Evolutionary conservation across 163 green algal genomes (phyloP), one percentile per base, ranked within the genome.

Genomic region (Picocystis sp.): DNA sequence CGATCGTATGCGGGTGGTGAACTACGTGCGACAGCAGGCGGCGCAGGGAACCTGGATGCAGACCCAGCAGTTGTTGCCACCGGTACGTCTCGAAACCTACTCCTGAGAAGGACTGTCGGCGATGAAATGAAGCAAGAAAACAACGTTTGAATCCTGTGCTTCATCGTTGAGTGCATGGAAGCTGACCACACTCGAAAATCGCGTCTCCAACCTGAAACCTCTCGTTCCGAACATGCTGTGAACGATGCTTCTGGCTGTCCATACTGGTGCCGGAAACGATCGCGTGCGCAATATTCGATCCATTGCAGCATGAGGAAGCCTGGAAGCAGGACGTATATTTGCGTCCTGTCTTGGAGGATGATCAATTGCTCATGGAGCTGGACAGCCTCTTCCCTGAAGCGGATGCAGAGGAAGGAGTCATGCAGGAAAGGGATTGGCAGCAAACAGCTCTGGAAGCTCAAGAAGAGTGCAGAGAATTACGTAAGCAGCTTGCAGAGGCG

Each of bases 291-390:
- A 14, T 11, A 5, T 3, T 54, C 3, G 47, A 45, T 15, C 19
- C n/a, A 3, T 13, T 38, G 13, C 15, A 35, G 47, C 35, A 19
- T 29, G 47, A 54, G 3, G 13, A 9, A 6, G 13, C 3, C 5
- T 54, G 47, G 47, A 54, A 21, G 47, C 25, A 54, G 25, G 47
- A 54, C 17, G 41, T 19, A 1, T 54, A 54, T 8, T 14, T 54
- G 17, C 35, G 34, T 10, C 47, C 47, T 34, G 25, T 54, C 47
- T 38, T 54, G 47, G 47, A 54, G 47, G 41, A 54, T 8, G 47
- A 54, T 35, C 19, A 19, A 35, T 10, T 54, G 47, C 47, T 54
- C 47, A 45, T 54, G 29, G 29, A 38, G 8, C 29, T 38, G 29
- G 29, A 38, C 29, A 38, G 29, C 29, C 29, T 38, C 5, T 38